Evolutionary conservation across 352 stramenopile genomes (phyloP).

Genomic region (Phytophthora nicotianae): DNA sequence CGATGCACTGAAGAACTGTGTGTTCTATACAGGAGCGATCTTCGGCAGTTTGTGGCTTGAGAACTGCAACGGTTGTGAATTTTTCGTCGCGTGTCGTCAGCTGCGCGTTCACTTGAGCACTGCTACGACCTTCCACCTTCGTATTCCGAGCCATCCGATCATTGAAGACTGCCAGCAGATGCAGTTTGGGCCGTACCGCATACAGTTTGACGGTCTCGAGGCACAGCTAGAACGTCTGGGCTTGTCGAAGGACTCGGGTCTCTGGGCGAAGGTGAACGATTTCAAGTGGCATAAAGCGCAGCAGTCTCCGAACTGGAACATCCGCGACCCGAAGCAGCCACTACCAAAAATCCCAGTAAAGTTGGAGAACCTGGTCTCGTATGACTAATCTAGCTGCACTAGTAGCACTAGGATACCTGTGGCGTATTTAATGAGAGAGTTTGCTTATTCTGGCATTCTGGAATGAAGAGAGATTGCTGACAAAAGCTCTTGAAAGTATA

Average conservation of each 20-base stretch:
- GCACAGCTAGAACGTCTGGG: conserved; percentile 64
- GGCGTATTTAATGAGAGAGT: conserved; percentile 27
- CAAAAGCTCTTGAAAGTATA: conserved; percentile 32
- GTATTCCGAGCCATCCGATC: conserved; percentile 87
- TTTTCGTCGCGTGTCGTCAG: conserved; percentile 85
- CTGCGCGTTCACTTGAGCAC: conserved; percentile 84
- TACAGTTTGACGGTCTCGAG: conserved; percentile 67
- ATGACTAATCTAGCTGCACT: conserved; percentile 24
- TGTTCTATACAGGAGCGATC: conserved; percentile 81
- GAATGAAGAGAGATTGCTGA: conserved; percentile 15
- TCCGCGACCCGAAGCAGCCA: conserved; percentile 57
- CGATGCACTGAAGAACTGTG: conserved; percentile 68
- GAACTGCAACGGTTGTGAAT: conserved; percentile 73
- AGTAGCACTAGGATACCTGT: conserved; percentile 2
- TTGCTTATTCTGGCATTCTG: not conserved
- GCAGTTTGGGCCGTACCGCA: conserved; percentile 76
- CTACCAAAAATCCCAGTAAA: conserved; percentile 42
- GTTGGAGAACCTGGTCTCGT: conserved; percentile 43
- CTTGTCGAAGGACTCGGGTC: conserved; percentile 55
- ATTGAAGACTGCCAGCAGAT: conserved; percentile 90
- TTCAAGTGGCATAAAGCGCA: conserved; percentile 92
- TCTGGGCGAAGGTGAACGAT: conserved; percentile 92
- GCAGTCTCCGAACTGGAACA: conserved; percentile 86
- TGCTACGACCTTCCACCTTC: conserved; percentile 77
- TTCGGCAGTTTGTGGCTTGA: conserved; percentile 87